phyloP scores from a whole-genome alignment of 768 basidiomycete species.

The Termitomyces titanicus region DNA sequence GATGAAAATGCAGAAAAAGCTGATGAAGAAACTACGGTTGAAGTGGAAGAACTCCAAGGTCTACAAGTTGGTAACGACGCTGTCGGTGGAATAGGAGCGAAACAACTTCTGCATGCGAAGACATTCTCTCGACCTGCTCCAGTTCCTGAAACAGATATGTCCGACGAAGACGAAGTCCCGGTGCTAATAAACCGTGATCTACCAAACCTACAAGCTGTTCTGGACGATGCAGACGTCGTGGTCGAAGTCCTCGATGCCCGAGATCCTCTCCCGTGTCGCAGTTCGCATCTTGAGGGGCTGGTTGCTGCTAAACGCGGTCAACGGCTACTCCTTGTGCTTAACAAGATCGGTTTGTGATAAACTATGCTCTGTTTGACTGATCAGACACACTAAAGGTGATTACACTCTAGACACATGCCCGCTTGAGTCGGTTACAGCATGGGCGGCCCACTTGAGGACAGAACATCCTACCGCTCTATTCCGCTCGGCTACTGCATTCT shows the following conservation, averaged over 20 bases:
- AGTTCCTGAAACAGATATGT: conserved; percentile 25
- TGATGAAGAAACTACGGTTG: conserved; percentile 25
- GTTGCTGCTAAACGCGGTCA: conserved; percentile 37
- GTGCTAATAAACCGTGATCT: conserved; percentile 61
- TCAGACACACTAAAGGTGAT: background rate
- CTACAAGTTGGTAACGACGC: conserved; percentile 50
- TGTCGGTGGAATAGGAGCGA: conserved; percentile 43
- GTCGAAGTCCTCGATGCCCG: conserved; percentile 81
- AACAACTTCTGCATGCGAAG: conserved; percentile 31
- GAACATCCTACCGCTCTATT: conserved; percentile 68
- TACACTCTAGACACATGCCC: conserved; percentile 66
- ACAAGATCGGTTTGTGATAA: conserved; percentile 76
- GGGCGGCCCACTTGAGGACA: conserved; percentile 60
- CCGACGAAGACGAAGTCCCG: conserved; percentile 54
- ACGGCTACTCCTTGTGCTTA: conserved; percentile 66
- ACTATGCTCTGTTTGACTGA: background rate
- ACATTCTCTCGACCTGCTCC: conserved; percentile 27
- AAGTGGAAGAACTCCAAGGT: conserved; percentile 25
- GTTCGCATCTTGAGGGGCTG: conserved; percentile 57
- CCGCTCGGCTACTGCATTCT: conserved; percentile 65
- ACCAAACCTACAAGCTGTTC: conserved; percentile 58
- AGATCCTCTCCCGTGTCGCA: conserved; percentile 74
- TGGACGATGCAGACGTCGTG: conserved; percentile 77
- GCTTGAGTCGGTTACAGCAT: conserved; percentile 66
- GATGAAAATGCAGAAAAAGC: conserved; percentile 13